Base-by-base conservation (phyloP, 306 rosid species). In the Aeschynomene evenia region DNA sequence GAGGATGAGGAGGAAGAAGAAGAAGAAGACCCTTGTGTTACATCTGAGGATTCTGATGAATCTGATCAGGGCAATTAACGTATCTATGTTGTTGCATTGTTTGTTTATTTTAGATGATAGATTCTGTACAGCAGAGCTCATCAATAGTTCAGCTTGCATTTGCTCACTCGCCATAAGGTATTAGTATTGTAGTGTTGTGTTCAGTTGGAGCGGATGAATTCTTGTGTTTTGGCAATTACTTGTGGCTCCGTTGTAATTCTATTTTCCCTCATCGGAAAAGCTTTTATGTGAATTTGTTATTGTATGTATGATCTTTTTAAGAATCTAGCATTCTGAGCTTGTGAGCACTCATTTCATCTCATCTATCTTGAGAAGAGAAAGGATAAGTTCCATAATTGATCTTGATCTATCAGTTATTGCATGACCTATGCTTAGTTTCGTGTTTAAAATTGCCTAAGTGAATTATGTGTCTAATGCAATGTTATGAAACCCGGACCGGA, bases 1-100 rank as follows among this genome's bases (percentile, higher is more conserved):
- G 85, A 82, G 2, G 71, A 42, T 1, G 83, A 79, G 71, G 89
- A 86, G 36, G 92, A n/a, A n/a, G 71, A 42, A 1, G 83, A 79
- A 68, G 89, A 83, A 66, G 72, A 83, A 63, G 73, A 46, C 12
- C 85, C 92, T 5, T 89, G 79, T 20, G 57, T 77, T 71, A 87
- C 84, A 74, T 77, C 86, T 46, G 89, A 82, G 7, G 91, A 75
- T 53, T 85, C 92, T 10, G 86, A 87, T 49, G 88, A 73, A 75
- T 82, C 83, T 10, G 80, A 50, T 60, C 13, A 83, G 67, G 37
- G 31, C 12, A 40, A 45, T 62, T 55, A 20, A 76, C 67, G 18
- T 6, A 54, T 15, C 14, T 14, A 37, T 74, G 56, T 70, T 74
- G 78, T 45, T 67, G 80, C 79, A 62, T 19, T 67, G 45, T 68